Evolutionary conservation across 2,329 filamentous ascomycete genomes (phyloP), one percentile per base, ranked within the genome.

Genomic region (Remersonia thermophila): DNA sequence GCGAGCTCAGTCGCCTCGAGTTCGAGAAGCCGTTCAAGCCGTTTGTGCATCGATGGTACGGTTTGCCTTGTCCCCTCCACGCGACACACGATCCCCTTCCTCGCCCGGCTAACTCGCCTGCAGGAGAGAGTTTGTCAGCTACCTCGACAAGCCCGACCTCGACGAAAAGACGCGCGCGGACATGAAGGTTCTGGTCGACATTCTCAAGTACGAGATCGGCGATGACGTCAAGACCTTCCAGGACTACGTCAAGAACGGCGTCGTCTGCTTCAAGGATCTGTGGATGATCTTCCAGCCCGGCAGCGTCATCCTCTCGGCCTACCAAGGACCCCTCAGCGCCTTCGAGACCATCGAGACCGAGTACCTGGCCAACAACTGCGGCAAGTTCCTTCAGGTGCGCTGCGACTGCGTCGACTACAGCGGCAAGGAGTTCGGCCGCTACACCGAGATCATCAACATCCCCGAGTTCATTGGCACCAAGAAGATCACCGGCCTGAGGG

Each of bases 1-100:
- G 70, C 25, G 64, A 62, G 9, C 58, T 82, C 17, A 63, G 73
- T n/a, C 65, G 72, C 2, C 59, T 82, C 2, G 69, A 72, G 37
- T 80, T 83, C 41, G 52, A 57, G 7, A 67, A 66, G 0, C 73
- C 73, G 0, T 82, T 81, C 42, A 59, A 70, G 45, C 71, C 73
- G 0, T 71, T 83, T 33, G 71, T 81, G 28, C 76, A 83, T 53
- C 67, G 77, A 23, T 83, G 77, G 43, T 45, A 38, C 12, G 42
- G 27, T 17, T 3, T 27, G 14, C 26, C 10, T 16, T 14, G 16
- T 31, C 15, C 32, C 18, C 7, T 14, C n/a, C 3, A 2, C 11
- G 18, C 11, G 13, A 13, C 20, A 30, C n/a, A 11, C 30, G 6
- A 18, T n/a, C n/a, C n/a, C n/a, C n/a, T n/a, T n/a, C n/a, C n/a